Base-by-base conservation (phyloP, 2,329 filamentous ascomycete genomes). In the Curvularia eragrostidis region DNA sequence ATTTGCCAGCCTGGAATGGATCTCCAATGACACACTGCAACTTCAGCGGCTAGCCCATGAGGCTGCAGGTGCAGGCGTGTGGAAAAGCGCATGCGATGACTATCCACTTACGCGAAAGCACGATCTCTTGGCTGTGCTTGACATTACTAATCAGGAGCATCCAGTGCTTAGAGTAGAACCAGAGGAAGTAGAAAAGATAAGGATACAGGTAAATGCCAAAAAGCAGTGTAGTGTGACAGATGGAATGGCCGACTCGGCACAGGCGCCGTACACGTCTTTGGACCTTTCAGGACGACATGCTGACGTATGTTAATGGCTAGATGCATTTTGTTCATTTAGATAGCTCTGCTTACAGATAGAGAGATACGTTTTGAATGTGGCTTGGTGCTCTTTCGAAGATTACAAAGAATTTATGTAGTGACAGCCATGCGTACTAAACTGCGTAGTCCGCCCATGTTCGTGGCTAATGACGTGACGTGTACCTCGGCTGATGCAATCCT, bases 11-110 rank as follows among this genome's bases (percentile, higher is more conserved):
- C 19, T 64, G 1, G 63, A 66, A 26, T 66, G 63, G 63, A 43
- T 48, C 9, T 54, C 54, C 43, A 66, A 52, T 10, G 53, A 48
- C 21, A 63, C 57, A 2, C 28, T 69, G 28, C 67, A 70, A 41
- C 63, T 69, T 3, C 65, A 70, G 46, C 54, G 67, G 12, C 60
- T 68, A 19, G 65, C 66, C 12, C 63, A 69, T 19, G 67, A 70
- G n/a, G 62, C 59, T 2, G 43, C 58, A 3, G 62, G 62, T 7
- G 53, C 57, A 13, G 62, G 49, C 9, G 39, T 54, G 3, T 61
- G 60, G 62, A 23, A 19, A 3, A 34, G 54, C 23, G 36, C 54
- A 8, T 28, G 42, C 26, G 28, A 53, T 8, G 54, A 53, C n/a
- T 54, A 56, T 38, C 56, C 52, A 19, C 47, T 36, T 9, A 51